Base-by-base conservation (phyloP, 208 protist species). In the Trypanosoma boissoni region DNA sequence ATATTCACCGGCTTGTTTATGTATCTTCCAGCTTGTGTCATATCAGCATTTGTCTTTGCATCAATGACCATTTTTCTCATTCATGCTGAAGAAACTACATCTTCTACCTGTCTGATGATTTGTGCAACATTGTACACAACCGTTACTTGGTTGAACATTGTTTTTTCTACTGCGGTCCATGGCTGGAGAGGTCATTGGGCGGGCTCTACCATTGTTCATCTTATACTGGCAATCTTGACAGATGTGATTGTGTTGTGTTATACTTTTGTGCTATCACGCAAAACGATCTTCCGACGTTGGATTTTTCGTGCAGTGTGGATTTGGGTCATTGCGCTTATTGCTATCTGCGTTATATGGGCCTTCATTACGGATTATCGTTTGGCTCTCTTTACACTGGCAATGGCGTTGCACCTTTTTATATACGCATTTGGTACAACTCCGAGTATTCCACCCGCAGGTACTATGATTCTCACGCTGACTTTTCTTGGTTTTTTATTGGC, bases 81-180 rank as follows among this genome's bases (percentile, higher is more conserved):
- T 27, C 68, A 64, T 42, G 21, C 26, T 2, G 37, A 48, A 9
- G 70, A 64, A 36, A 64, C 24, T 37, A 14, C 24, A 2, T 48
- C 45, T n/a, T 49, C 34, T 0, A 51, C 39, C 12, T 23, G 50
- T 23, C 48, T 71, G 21, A n/a, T 62, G 36, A 36, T 54, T 4
- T 34, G 21, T 32, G 42, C 48, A 18, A 28, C 23, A 5, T 23
- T 58, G 2, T 55, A 66, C 46, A 68, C 72, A 9, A 58, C 71
- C 24, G 16, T 68, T 2, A 69, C 78, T 44, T 92, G 81, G 79
- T 54, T 88, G 64, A 28, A 68, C 36, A 51, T 74, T 28, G 49
- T 84, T 18, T 86, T 91, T 56, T 79, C 72, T 21, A 59, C 79
- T 58, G 39, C 67, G 6, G 36, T 51, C 21, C 54, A 79, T 29